Percentiles rank a stretch among this genome's conserved stretches.
Conservation (phyloP, 768 basidiomycete genomes). For the Lyophyllum atratum region DNA sequence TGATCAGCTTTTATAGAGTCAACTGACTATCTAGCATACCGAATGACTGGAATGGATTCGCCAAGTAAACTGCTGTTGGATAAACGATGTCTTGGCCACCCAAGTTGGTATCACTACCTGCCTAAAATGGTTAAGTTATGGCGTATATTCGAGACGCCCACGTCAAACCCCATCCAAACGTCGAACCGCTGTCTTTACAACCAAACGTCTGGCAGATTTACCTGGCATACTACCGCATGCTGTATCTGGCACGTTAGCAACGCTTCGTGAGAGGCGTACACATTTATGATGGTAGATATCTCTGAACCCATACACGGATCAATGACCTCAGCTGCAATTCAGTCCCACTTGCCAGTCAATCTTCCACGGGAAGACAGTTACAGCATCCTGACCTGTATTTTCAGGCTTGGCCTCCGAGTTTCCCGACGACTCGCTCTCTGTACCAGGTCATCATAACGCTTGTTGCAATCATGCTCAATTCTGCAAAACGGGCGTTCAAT, state of each 20-base stretch:
- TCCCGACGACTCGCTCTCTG: neutral
- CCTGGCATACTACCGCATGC: neutral
- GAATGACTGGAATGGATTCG: neutral
- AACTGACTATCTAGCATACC: slow-evolving; percentile 6
- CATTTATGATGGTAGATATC: neutral
- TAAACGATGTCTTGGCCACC: slow-evolving; percentile 32
- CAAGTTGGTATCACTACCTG: slow-evolving; percentile 33
- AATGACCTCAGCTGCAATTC: neutral
- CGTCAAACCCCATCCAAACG: slow-evolving; percentile 2
- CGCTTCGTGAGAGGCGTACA: neutral
- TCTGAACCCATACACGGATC: slow-evolving; percentile 1
- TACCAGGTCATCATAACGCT: neutral
- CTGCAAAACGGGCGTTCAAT: neutral
- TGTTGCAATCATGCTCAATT: neutral
- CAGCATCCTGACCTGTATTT: neutral
- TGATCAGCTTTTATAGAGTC: slow-evolving; percentile 20
- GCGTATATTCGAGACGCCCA: slow-evolving; percentile 28
- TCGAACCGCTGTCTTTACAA: neutral
- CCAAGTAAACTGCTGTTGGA: neutral
- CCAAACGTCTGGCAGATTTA: slow-evolving; percentile 9
- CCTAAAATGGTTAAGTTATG: slow-evolving; percentile 2
- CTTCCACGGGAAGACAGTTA: neutral
- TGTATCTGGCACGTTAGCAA: neutral
- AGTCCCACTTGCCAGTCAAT: neutral
- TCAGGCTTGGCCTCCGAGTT: neutral